Conservation (phyloP, 805 yeast species). For the Candida dendrica region DNA sequence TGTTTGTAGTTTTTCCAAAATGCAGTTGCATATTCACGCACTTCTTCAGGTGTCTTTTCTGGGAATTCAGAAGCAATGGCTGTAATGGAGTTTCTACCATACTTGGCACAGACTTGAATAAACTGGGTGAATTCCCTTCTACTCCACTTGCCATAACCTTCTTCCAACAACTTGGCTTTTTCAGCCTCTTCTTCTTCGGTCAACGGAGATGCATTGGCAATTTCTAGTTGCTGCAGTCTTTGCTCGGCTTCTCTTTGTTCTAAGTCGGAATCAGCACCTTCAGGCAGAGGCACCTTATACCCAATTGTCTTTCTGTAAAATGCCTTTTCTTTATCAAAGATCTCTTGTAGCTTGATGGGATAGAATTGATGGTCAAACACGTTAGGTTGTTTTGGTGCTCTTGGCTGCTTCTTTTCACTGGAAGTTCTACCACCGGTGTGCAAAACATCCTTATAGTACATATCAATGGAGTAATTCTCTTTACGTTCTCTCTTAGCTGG, state of each 20-base stretch:
- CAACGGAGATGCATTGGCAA: conserved; percentile 69
- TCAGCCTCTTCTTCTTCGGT: conserved; percentile 73
- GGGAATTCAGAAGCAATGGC: conserved; percentile 68
- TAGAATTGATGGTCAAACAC: conserved; percentile 88
- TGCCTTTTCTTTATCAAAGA: conserved; percentile 77
- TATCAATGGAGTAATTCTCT: conserved; percentile 81
- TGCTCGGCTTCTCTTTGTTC: conserved; percentile 35
- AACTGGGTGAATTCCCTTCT: conserved; percentile 84
- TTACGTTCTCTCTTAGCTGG: conserved; percentile 82
- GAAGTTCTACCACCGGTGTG: conserved; percentile 59
- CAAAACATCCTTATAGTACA: conserved; percentile 76
- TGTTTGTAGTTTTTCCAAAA: conserved; percentile 78
- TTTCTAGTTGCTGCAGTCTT: conserved; percentile 59
- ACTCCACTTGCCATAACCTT: conserved; percentile 80
- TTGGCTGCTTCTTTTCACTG: conserved; percentile 48
- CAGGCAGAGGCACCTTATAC: conserved; percentile 55
- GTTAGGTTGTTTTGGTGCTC: conserved; percentile 77
- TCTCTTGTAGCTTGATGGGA: conserved; percentile 65
- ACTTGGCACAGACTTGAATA: conserved; percentile 63
- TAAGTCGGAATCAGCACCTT: conserved; percentile 38
- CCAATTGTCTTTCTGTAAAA: conserved; percentile 64
- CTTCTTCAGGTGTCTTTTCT: conserved; percentile 75
- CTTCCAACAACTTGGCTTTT: conserved; percentile 48
- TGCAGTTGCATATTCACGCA: conserved; percentile 63
- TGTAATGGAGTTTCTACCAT: conserved; percentile 70